Conservation (phyloP, 192 early-diverging fungal genomes). For the Phlyctochytrium arcticum region DNA sequence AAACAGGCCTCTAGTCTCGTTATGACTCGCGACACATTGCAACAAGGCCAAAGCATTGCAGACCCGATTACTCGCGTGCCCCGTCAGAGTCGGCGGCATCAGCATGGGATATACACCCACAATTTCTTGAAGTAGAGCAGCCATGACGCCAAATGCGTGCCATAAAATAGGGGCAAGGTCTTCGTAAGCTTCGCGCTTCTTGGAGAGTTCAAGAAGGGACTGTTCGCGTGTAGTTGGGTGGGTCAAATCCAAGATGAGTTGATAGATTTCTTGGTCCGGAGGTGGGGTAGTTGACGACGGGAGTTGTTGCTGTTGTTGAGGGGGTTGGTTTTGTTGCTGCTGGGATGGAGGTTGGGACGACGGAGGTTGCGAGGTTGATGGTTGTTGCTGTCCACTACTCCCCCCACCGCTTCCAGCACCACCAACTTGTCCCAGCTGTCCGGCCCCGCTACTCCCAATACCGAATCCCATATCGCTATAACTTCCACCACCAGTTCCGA, state of each 20-base stretch:
- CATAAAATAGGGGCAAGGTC: constrained; percentile 95
- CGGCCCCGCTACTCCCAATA: too few relatives aligned
- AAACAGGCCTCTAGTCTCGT: constrained; percentile 81
- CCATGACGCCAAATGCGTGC: constrained; percentile 96
- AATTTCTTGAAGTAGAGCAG: constrained; percentile 93
- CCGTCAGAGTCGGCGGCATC: constrained; percentile 79
- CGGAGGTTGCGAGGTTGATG: not conserved
- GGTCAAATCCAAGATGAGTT: constrained; percentile 82
- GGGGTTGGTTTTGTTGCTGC: constrained; percentile 24
- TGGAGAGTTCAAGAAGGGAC: constrained; percentile 87
- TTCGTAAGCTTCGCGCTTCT: constrained; percentile 91
- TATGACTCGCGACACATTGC: constrained; percentile 94
- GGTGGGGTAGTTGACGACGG: too few relatives aligned
- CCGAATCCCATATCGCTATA: too few relatives aligned
- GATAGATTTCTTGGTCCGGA: constrained; percentile 90
- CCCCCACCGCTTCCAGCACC: too few relatives aligned
- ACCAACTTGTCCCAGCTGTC: too few relatives aligned
- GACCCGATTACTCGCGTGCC: constrained; percentile 87
- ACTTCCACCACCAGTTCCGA: too few relatives aligned
- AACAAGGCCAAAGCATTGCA: constrained; percentile 94
- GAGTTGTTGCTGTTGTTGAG: constrained; percentile 26
- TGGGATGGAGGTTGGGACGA: constrained; percentile 15
- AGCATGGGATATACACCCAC: constrained; percentile 91
- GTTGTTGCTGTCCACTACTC: too few relatives aligned
- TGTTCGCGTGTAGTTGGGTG: constrained; percentile 71